Conservation (phyloP, 2,329 filamentous ascomycete species). For the Thyridium curvatum region DNA sequence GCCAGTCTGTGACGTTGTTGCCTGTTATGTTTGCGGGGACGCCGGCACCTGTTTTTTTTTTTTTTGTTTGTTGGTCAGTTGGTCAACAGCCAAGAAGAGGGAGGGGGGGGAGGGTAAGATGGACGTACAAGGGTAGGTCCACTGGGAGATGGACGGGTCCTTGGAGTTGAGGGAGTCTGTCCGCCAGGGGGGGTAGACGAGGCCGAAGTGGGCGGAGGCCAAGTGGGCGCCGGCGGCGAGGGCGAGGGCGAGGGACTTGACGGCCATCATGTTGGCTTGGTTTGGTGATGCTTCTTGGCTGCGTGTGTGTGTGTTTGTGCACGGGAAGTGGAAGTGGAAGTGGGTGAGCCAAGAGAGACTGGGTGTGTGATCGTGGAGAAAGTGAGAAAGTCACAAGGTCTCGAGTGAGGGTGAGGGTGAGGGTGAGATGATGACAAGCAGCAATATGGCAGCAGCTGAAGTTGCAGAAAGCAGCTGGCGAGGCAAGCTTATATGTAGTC, state of each 20-base stretch:
- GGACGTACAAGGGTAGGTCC: constrained; percentile 42
- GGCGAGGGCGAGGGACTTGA: constrained; percentile 18
- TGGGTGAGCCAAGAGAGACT: no score
- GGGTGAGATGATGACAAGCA: no score
- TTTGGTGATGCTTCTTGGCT: constrained; percentile 3
- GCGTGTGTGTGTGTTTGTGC: no score
- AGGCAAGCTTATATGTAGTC: no score
- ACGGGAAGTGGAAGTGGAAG: no score
- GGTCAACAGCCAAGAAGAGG: no score
- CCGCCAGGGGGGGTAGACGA: constrained; percentile 42
- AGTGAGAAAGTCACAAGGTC: no score
- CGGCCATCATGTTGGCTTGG: constrained; percentile 18
- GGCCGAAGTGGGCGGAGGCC: constrained; percentile 40
- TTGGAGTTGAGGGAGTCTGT: constrained; percentile 35
- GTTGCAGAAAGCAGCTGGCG: no score
- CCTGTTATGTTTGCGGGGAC: constrained; percentile 31
- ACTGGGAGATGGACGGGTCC: constrained; percentile 34
- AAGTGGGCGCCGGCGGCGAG: constrained; percentile 26
- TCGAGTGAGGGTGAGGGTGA: no score
- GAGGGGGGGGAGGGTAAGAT: not conserved
- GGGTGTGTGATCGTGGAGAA: no score
- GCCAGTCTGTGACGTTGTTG: constrained; percentile 45
- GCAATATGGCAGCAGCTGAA: no score
- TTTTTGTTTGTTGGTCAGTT: not conserved
- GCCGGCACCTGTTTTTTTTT: constrained; percentile 36